Evolutionary conservation across 148 eudicot genomes (phyloP).

Genomic region (Vaccinium corymbosum): DNA sequence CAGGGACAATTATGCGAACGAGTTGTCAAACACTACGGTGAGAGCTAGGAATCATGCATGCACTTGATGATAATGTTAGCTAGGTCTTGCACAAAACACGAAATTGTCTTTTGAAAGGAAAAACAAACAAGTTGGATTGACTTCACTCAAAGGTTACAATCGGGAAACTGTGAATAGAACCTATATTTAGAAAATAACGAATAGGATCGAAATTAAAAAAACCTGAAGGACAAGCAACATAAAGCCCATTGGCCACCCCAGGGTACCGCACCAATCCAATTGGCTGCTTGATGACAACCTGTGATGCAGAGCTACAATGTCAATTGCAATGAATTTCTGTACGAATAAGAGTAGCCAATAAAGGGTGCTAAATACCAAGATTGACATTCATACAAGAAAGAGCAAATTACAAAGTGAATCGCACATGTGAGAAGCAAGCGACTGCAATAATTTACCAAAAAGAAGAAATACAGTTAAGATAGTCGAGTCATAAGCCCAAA

Average conservation of each 20-base stretch:
- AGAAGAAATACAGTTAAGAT: background rate
- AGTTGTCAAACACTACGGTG: background rate
- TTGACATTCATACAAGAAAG: background rate
- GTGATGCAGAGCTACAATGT: slow-evolving; percentile 7
- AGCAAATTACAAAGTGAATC: background rate
- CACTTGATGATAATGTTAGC: background rate
- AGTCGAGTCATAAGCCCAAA: background rate
- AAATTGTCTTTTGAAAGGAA: too few relatives aligned
- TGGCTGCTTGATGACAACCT: slow-evolving; percentile 76
- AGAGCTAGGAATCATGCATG: background rate
- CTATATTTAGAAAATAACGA: background rate
- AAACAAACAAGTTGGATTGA: background rate
- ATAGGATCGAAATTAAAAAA: background rate
- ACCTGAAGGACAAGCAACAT: slow-evolving; percentile 91
- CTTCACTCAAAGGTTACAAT: background rate
- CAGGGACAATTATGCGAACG: background rate
- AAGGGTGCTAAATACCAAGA: background rate
- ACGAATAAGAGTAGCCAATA: slow-evolving; percentile 4
- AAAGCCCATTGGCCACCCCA: slow-evolving; percentile 90
- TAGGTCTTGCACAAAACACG: background rate
- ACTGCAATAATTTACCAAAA: background rate
- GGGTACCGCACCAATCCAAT: slow-evolving; percentile 77
- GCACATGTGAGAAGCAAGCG: background rate
- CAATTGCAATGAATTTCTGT: background rate
- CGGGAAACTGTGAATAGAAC: background rate